These are phyloP conservation scores for Trichophyton equinum DNA, from an alignment of 2,329 filamentous ascomycete species.

Conservation along the genomic window DNA sequence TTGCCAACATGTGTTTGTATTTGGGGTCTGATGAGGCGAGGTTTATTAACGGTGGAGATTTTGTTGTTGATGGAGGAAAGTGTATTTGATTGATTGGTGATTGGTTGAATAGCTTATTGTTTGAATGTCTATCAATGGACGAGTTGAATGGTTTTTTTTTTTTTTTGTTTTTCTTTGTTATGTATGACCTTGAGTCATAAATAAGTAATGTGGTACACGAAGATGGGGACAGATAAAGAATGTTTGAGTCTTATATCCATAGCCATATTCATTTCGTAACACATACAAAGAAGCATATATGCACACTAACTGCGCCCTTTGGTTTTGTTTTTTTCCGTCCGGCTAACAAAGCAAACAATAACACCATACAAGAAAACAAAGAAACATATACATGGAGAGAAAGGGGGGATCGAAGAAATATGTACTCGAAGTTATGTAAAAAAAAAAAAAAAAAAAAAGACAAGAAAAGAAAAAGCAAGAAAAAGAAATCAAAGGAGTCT, in stretches of 20 bases:
- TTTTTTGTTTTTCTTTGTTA: background rate
- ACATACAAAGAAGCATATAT: background rate
- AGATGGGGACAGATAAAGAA: background rate
- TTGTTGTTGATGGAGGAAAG: constrained; percentile 50
- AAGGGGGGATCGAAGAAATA: background rate
- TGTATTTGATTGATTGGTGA: constrained; percentile 20
- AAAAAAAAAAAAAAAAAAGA: too few species aligned
- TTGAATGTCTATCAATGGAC: background rate
- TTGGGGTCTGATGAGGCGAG: constrained; percentile 57
- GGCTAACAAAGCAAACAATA: background rate
- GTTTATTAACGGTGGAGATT: constrained; percentile 60
- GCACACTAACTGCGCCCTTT: background rate
- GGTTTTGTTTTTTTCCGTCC: background rate
- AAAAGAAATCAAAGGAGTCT: background rate
- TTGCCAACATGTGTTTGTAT: constrained; percentile 59
- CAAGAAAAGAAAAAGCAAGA: background rate
- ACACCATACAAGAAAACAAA: background rate
- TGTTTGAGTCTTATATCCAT: background rate
- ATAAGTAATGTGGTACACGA: background rate
- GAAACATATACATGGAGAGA: background rate
- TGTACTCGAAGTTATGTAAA: background rate
- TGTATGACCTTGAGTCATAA: background rate
- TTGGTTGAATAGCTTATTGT: background rate
- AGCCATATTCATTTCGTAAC: constrained; percentile 4
- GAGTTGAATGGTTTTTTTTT: background rate